Conservation (phyloP, 2,329 filamentous ascomycete genomes). For the Aureobasidium vineae region DNA sequence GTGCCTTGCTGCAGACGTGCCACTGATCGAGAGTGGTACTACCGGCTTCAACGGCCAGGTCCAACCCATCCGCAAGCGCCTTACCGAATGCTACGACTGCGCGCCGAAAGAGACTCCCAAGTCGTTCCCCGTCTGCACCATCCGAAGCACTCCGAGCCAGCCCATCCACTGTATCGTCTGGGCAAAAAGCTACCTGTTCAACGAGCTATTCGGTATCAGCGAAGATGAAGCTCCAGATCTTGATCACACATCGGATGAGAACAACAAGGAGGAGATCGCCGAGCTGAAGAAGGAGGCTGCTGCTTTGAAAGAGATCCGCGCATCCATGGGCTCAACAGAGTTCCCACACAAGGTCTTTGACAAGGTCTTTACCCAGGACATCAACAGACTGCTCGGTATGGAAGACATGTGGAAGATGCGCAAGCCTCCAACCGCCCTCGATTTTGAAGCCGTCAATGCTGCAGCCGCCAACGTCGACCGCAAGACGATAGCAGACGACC, state of each 20-base stretch:
- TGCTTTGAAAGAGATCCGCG: constrained; percentile 77
- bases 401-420: constrained; percentile 95
- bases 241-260: constrained; percentile 74
- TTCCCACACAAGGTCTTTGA: constrained; percentile 83
- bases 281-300: constrained; percentile 81
- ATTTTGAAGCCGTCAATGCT: constrained; percentile 58
- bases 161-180: constrained; percentile 99
- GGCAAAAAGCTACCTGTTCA: constrained; percentile 94
- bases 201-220: constrained; percentile 88
- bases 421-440: constrained; percentile 68
- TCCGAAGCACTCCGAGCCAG: constrained; percentile 91
- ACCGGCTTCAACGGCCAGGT: constrained; percentile 98
- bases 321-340: constrained; percentile 72
- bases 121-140: constrained; percentile 93
- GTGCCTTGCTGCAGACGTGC: constrained; percentile 88
- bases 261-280: constrained; percentile 84
- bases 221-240: constrained; percentile 80
- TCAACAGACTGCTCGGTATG: constrained; percentile 77
- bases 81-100: constrained; percentile 96
- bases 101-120: constrained; percentile 86
- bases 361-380: constrained; percentile 87
- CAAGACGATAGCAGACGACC: constrained; percentile 54
- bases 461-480: constrained; percentile 40
- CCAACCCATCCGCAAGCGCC: constrained; percentile 83
- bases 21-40: constrained; percentile 92